Evolutionary conservation across 768 basidiomycete species (phyloP).

Genomic region (Naganishia friedmannii): DNA sequence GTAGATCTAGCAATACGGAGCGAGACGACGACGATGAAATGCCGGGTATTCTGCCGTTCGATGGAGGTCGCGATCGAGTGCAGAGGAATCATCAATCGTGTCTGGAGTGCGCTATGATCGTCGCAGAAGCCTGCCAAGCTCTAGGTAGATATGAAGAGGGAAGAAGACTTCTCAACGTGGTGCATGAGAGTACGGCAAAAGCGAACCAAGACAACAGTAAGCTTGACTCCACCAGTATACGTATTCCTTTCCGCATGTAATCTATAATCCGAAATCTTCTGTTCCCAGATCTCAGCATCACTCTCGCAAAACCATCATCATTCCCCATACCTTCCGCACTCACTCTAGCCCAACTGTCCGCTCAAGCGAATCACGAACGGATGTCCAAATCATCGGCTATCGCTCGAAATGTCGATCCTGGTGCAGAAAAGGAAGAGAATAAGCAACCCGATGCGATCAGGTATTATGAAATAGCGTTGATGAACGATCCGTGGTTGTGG

Average conservation of each 20-base stretch:
- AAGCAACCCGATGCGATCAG: slow-evolving; percentile 22
- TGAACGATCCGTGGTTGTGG: slow-evolving; percentile 49
- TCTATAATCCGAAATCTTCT: too few species aligned
- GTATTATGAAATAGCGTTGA: slow-evolving; percentile 36
- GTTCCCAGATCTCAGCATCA: neutral
- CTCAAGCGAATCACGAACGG: slow-evolving; percentile 4
- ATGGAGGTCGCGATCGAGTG: neutral
- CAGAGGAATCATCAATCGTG: slow-evolving; percentile 29
- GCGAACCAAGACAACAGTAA: slow-evolving; percentile 7
- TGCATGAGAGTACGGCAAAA: slow-evolving; percentile 8
- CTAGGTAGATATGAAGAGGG: slow-evolving; percentile 30
- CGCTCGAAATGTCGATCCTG: neutral
- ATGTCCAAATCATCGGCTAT: neutral
- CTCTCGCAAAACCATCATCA: slow-evolving; percentile 13
- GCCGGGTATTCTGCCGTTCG: neutral
- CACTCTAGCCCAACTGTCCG: neutral
- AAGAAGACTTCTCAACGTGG: slow-evolving; percentile 12
- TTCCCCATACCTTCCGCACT: neutral
- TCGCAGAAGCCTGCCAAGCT: slow-evolving; percentile 41
- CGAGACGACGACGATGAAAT: neutral
- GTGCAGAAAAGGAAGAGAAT: neutral
- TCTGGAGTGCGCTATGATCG: slow-evolving; percentile 45
- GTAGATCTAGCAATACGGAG: neutral
- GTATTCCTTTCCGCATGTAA: too few species aligned
- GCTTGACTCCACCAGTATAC: neutral